phyloP scores from a whole-genome alignment of 225 moss, liverwort and hornwort species.

The Physcomitrium patens region DNA sequence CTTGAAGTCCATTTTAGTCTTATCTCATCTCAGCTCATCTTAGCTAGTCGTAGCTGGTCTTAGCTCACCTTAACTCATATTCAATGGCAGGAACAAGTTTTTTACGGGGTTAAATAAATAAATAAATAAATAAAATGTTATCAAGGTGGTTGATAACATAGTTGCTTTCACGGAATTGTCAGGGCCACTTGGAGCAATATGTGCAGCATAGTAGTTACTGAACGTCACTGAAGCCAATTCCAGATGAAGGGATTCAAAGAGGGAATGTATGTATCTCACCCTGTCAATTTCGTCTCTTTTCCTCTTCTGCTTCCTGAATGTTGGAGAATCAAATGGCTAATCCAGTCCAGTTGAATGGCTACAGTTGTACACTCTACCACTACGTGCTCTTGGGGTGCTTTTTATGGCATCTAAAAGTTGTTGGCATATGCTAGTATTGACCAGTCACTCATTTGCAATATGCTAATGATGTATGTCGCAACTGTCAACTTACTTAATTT shows the following conservation, averaged over 20 bases:
- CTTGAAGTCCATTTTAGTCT: no score
- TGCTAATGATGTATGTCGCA: background rate
- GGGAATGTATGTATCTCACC: background rate
- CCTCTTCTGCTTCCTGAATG: conserved; percentile 6
- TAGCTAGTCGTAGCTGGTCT: no score
- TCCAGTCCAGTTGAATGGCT: conserved; percentile 2
- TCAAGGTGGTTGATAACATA: background rate
- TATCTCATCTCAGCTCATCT: no score
- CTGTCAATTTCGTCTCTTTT: background rate
- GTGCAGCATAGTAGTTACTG: background rate
- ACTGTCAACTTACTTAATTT: background rate
- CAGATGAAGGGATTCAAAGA: background rate
- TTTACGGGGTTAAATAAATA: background rate
- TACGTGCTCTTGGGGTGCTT: no score
- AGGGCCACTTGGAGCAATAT: background rate
- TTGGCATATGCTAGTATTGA: background rate
- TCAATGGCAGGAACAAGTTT: conserved; percentile 4
- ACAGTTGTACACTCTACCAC: background rate
- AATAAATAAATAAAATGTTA: background rate
- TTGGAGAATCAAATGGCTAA: background rate
- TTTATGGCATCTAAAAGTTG: background rate
- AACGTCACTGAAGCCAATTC: no score
- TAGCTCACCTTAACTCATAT: background rate
- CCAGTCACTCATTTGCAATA: background rate
- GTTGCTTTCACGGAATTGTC: conserved; percentile 3